Conservation (phyloP, 2,329 filamentous ascomycete species). For the Claviceps lovelessii region DNA sequence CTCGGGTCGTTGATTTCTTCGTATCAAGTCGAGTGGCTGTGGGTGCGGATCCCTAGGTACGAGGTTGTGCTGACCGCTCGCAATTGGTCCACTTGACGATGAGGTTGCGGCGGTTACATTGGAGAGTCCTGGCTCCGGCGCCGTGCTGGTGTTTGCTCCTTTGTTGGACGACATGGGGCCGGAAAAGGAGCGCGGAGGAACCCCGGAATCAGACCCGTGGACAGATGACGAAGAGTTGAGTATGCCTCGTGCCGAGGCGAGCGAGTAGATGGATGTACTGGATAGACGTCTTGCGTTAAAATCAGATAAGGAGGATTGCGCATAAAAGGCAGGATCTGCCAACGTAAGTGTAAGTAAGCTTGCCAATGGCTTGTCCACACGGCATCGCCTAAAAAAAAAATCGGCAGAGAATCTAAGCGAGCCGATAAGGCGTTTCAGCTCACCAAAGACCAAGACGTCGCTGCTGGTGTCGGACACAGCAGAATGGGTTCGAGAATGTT, state of each 20-base stretch:
- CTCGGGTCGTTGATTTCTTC: conserved; percentile 26
- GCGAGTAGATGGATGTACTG: conserved; percentile 57
- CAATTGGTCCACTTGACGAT: conserved; percentile 23
- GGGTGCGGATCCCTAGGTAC: conserved; percentile 27
- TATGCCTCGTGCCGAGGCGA: conserved; percentile 44
- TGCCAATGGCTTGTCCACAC: conserved; percentile 7
- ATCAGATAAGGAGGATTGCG: conserved; percentile 35
- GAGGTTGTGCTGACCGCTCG: conserved; percentile 31
- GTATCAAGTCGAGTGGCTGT: conserved; percentile 30
- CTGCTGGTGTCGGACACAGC: conserved; percentile 25
- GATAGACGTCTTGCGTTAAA: conserved; percentile 51
- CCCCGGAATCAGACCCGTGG: conserved; percentile 36
- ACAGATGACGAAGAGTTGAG: conserved; percentile 35
- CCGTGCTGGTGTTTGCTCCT: conserved; percentile 22
- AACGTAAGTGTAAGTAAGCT: conserved; percentile 20
- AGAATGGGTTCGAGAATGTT: conserved; percentile 30
- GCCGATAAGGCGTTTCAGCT: conserved; percentile 32
- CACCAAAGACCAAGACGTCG: conserved; percentile 22
- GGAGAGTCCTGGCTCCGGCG: conserved; percentile 36
- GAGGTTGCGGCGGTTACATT: conserved; percentile 41
- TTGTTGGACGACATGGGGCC: conserved; percentile 33
- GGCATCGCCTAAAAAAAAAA: conserved; percentile 17
- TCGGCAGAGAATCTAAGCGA: conserved; percentile 33
- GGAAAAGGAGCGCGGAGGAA: conserved; percentile 27
- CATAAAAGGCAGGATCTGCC: conserved; percentile 33